Evolutionary conservation across 345 rosid genomes (phyloP), one percentile per base, ranked within the genome.

Genomic region (Fremontodendron californicum): DNA sequence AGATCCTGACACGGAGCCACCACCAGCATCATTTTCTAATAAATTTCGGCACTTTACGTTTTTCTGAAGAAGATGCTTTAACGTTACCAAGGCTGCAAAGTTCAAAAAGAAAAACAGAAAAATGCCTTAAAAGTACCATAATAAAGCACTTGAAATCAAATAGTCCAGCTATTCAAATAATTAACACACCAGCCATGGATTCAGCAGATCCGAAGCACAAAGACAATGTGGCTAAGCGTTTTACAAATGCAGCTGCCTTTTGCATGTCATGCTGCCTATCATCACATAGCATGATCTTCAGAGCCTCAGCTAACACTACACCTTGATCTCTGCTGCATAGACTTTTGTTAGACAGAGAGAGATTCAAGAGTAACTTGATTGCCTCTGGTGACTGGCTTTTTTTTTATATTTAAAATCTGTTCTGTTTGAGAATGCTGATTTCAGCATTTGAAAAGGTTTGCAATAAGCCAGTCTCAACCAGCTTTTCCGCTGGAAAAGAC

Each of bases 251-350:
- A 25, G 98, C 98, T n/a, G 98, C 88, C 81, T 94, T 96, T 78
- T 91, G 97, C 98, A 91, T 94, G 85, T 96, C 99, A 67, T 91
- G 98, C 45, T 93, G 98, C 75, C 97, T 89, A 81, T 96, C 99
- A 13, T 96, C 93, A 71, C 90, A 93, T 82, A 96, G 76, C 99
- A 96, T 92, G 54, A 92, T 87, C 93, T 91, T 94, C 80, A 92
- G 81, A 75, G 99, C 93, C 85, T 96, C 99, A 2, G 94, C 91
- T 77, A 94, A 82, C 71, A 92, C 89, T 81, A 89, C 90, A 25
- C 97, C 99, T 45, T 86, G 87, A 84, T 92, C 97, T 81, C 99
- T 96, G 94, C 80, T 63, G 63, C 64, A 58, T 23, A 35, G 23
- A 66, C 13, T 65, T 6, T 0, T 16, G 9, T 2, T 16, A 33